Evolutionary conservation across 1,284 basidiomycete species (phyloP).

Genomic region (Pseudozyma tsukubaensis): DNA sequence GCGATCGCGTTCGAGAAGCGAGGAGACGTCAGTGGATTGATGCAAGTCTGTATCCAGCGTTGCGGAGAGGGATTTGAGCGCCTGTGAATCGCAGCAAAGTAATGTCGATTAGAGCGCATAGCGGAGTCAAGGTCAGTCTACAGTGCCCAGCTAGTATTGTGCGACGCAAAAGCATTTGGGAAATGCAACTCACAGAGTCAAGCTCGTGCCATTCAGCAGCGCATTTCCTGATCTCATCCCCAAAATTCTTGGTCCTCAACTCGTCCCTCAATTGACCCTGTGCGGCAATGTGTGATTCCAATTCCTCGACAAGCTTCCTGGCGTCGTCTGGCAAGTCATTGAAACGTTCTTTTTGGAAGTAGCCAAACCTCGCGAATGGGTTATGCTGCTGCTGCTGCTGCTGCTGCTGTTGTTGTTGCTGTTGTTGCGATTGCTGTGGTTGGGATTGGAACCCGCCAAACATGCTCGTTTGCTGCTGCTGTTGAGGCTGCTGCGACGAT

Average conservation of each 20-base stretch:
- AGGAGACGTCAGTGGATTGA: conserved; percentile 34
- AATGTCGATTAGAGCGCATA: not conserved
- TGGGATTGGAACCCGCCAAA: conserved; percentile 41
- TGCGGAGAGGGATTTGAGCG: conserved; percentile 52
- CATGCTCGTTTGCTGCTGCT: conserved; percentile 32
- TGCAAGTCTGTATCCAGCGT: conserved; percentile 56
- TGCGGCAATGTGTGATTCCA: conserved; percentile 53
- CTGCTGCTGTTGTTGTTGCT: conserved; percentile 7
- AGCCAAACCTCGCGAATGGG: conserved; percentile 56
- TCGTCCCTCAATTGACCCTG: conserved; percentile 57
- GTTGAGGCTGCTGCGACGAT: conserved; percentile 5
- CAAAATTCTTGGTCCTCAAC: conserved; percentile 54
- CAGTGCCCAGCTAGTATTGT: no score
- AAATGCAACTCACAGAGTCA: conserved; percentile 29
- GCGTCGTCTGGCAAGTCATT: conserved; percentile 65
- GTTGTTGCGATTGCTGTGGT: conserved; percentile 2
- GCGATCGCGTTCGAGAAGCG: conserved; percentile 58
- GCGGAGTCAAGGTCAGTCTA: not conserved
- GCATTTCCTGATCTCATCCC: conserved; percentile 52
- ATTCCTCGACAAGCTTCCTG: conserved; percentile 60
- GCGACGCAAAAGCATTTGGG: not conserved
- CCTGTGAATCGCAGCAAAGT: not conserved
- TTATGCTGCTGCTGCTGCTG: conserved; percentile 30
- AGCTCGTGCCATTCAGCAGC: conserved; percentile 57
- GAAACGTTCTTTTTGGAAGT: conserved; percentile 65